Evolutionary conservation across 176 grass and related monocot genomes (phyloP).

Genomic region (Aegilops tauschii): DNA sequence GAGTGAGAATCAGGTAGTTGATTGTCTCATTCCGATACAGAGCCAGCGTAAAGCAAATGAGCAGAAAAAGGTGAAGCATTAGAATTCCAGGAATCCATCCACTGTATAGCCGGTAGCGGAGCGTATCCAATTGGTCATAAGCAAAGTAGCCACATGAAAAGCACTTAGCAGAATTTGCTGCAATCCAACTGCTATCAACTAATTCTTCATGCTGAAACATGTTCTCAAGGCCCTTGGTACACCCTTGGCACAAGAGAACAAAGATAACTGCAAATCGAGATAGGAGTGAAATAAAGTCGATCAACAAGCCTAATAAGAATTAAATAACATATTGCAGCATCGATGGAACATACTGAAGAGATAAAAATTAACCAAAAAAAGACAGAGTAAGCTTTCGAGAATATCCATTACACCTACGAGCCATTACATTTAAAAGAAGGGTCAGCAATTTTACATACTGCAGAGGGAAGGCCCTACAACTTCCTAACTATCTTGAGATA

Average conservation of each 20-base stretch:
- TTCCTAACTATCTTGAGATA: neutral
- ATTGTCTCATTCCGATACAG: slow-evolving; percentile 82
- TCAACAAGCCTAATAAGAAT: neutral
- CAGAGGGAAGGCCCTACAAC: neutral
- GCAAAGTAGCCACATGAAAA: slow-evolving; percentile 98
- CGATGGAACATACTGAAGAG: neutral
- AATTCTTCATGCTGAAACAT: slow-evolving; percentile 87
- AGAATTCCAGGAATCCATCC: slow-evolving; percentile 82
- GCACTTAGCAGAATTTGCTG: slow-evolving; percentile 71
- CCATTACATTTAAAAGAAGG: neutral
- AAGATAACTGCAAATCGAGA: slow-evolving; percentile 63
- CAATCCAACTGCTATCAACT: slow-evolving; percentile 63
- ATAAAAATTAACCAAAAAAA: neutral
- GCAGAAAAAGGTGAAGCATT: slow-evolving; percentile 87
- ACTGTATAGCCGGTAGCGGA: slow-evolving; percentile 62
- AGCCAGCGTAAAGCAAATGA: slow-evolving; percentile 90
- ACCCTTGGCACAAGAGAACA: slow-evolving; percentile 66
- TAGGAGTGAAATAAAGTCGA: slow-evolving; percentile 16
- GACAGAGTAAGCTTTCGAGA: neutral
- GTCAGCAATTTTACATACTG: neutral
- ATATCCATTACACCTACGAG: neutral
- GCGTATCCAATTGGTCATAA: slow-evolving; percentile 97
- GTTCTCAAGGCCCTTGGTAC: slow-evolving; percentile 32
- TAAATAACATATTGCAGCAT: neutral
- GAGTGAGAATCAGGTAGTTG: slow-evolving; percentile 90